Conservation (phyloP, 2,329 filamentous ascomycete species). For the Diaporthe capsici region DNA sequence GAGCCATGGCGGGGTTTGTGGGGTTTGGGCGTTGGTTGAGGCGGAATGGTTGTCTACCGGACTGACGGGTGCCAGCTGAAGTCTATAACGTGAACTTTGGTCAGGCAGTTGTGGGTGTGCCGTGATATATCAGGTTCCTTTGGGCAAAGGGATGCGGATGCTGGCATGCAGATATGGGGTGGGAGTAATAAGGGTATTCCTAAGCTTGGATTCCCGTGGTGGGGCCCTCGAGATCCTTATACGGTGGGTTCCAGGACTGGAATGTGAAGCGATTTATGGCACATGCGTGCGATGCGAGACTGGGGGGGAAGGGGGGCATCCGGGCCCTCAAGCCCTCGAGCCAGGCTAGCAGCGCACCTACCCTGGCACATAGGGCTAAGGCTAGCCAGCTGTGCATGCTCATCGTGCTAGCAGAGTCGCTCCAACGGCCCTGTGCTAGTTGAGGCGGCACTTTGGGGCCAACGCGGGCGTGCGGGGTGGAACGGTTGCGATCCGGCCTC, state of each 20-base stretch:
- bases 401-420: not conserved
- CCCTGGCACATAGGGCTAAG: not conserved
- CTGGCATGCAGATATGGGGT: not conserved
- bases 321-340: not conserved
- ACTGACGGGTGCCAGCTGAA: not conserved
- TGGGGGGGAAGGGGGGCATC: not conserved
- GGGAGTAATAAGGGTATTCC: constrained; percentile 4
- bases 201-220: constrained; percentile 7
- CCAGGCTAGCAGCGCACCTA: not conserved
- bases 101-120: not conserved
- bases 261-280: constrained; percentile 27
- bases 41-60: not conserved
- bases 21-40: not conserved
- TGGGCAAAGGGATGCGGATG: constrained; percentile 15
- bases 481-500: constrained; percentile 9
- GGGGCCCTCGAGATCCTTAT: constrained; percentile 18
- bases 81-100: not conserved
- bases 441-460: not conserved
- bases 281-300: not conserved
- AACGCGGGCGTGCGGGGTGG: not conserved
- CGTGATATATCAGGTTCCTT: not conserved
- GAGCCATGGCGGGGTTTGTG: constrained; percentile 18
- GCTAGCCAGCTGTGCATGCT: constrained; percentile 17
- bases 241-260: constrained; percentile 15
- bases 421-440: constrained; percentile 15